phyloP scores from a whole-genome alignment of 2,329 filamentous ascomycete species.

The Fusarium euwallaceae region DNA sequence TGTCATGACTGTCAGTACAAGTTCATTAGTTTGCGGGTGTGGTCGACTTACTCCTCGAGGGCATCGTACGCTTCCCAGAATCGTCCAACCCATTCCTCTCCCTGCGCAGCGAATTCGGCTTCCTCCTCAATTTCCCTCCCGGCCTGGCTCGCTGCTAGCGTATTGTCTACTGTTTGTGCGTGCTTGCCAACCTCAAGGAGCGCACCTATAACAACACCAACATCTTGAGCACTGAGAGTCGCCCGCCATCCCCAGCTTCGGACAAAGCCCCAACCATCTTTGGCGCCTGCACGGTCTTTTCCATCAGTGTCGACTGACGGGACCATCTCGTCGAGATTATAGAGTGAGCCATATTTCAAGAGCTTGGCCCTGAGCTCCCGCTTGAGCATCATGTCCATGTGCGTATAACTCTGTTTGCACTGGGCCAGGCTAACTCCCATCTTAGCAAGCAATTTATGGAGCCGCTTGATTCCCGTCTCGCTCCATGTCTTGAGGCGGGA shows the following conservation, averaged over 20 bases:
- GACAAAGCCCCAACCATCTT: slow-evolving; percentile 97
- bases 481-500: slow-evolving; percentile 95
- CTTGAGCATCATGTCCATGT: slow-evolving; percentile 99
- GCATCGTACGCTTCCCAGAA: slow-evolving; percentile 82
- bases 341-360: slow-evolving; percentile 90
- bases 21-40: neutral
- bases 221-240: slow-evolving; percentile 91
- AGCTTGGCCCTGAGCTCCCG: slow-evolving; percentile 86
- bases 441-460: slow-evolving; percentile 95
- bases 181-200: slow-evolving; percentile 90
- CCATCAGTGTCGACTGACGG: slow-evolving; percentile 81
- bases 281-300: slow-evolving; percentile 76
- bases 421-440: slow-evolving; percentile 97
- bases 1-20: slow-evolving; percentile 48
- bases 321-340: slow-evolving; percentile 94
- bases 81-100: slow-evolving; percentile 74
- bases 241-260: slow-evolving; percentile 98
- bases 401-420: slow-evolving; percentile 94
- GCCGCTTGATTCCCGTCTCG: slow-evolving; percentile 85
- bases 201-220: slow-evolving; percentile 91
- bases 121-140: slow-evolving; percentile 61
- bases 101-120: slow-evolving; percentile 64
- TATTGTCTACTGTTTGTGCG: slow-evolving; percentile 52
- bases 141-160: slow-evolving; percentile 49
- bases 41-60: slow-evolving; percentile 71